Evolutionary conservation across 2,329 filamentous ascomycete genomes (phyloP).

Genomic region (Thermoascus crustaceus): DNA sequence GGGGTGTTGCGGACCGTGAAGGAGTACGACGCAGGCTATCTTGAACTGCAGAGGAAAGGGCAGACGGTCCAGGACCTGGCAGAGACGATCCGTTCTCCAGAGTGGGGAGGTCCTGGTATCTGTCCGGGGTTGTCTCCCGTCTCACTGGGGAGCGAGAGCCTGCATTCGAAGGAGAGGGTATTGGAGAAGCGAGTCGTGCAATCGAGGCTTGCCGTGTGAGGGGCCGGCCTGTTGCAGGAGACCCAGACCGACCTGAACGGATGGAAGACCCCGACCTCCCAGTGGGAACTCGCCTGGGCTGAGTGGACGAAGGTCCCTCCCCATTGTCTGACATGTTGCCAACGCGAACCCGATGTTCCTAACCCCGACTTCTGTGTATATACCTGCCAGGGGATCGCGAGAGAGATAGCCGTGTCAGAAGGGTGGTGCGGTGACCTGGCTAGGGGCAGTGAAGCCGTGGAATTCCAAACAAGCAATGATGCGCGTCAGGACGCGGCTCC

Average conservation of each 20-base stretch:
- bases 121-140: slow-evolving; percentile 38
- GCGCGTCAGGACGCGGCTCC: too few relatives aligned
- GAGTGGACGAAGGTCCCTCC: slow-evolving; percentile 28
- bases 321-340: slow-evolving; percentile 27
- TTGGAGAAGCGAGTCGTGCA: slow-evolving; percentile 48
- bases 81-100: slow-evolving; percentile 50
- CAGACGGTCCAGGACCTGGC: slow-evolving; percentile 74
- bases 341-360: too few relatives aligned
- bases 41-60: slow-evolving; percentile 78
- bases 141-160: too few relatives aligned
- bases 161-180: slow-evolving; percentile 38
- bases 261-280: slow-evolving; percentile 16
- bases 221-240: slow-evolving; percentile 34
- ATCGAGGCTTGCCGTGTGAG: slow-evolving; percentile 45
- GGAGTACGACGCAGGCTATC: slow-evolving; percentile 55
- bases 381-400: too few relatives aligned
- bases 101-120: slow-evolving; percentile 57
- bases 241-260: slow-evolving; percentile 22
- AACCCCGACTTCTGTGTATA: too few relatives aligned
- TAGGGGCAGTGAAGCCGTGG: too few relatives aligned
- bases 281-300: slow-evolving; percentile 22
- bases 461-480: too few relatives aligned
- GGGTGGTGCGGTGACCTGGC: too few relatives aligned
- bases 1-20: slow-evolving; percentile 36
- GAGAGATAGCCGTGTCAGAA: too few relatives aligned